Base-by-base conservation (phyloP, 2,329 filamentous ascomycete species). In the Ilyonectria sp. region DNA sequence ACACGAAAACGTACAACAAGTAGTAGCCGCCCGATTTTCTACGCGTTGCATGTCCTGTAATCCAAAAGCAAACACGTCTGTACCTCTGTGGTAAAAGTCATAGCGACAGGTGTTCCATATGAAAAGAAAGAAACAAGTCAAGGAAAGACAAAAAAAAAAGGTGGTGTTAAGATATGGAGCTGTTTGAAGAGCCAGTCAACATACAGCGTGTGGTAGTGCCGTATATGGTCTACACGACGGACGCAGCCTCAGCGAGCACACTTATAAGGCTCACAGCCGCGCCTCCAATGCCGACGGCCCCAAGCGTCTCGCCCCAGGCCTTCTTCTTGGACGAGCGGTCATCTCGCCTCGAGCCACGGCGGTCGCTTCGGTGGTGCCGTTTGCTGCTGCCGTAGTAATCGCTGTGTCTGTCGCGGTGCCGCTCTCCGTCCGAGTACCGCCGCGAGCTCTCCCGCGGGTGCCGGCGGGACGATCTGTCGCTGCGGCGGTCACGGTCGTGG, bases 261-360 rank as follows among this genome's bases (percentile, higher is more conserved):
- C 85, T 86, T 52, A 91, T 73, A 67, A 91, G 77, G 60, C 87
- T 89, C 3, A 86, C 88, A 0, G 89, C 89, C 0, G 88, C 89
- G 10, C 89, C 87, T 4, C 89, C 89, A 33, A 91, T 86, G 1
- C 89, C 86, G 6, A 88, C 89, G 0, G 86, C 87, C 2, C 85
- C 84, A 4, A 90, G 81, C 17, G 87, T 86, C 69, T 89, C 87
- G 54, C 86, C 85, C 78, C 85, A 85, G 13, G 80, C 81, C 72
- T 83, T 85, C 75, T 82, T 85, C 73, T 78, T 83, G n/a, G 76
- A 76, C 1, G 75, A 63, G 3, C 79, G 78, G 7, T 82, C 79
- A 3, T 84, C 80, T 40, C 76, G 76, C 37, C 75, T 75, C 2
- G 84, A 80, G 13, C 79, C 76, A 13, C 82, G 79, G 47, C 79